Evolutionary conservation across 192 early-diverging fungal species (phyloP), one percentile per base, ranked within the genome.

Genomic region (Coemansia asiatica): DNA sequence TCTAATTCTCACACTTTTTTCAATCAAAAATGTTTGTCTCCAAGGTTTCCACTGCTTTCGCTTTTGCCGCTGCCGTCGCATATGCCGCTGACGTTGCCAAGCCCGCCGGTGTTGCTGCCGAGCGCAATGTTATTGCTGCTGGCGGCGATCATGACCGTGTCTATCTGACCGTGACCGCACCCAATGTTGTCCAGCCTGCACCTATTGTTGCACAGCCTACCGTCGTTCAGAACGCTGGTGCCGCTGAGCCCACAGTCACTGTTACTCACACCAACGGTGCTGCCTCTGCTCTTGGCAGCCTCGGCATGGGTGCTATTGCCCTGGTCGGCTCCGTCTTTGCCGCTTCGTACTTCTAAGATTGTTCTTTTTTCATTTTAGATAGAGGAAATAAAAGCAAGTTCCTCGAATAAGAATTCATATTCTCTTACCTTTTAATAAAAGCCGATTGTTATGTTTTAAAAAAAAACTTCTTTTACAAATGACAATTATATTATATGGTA

Each of bases 161-260:
- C 8, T 74, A 71, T n/a, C 22, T 65, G 7, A 79, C 77, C 0
- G 77, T 79, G 36, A 74, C 77, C 22, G 71, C 61, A 1, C 77
- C 77, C 56, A 62, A 71, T 22, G 60, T 74, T 10, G 64, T 54
- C 21, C 67, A 69, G 61, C 76, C 71, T 2, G 68, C 71, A 10
- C 48, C 64, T 4, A 48, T 69, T 5, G 58, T 70, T 13, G 56
- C 64, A 2, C 59, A 60, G 19, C 26, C 62, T 13, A 66, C 67
- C 22, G 64, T 79, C 18, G 68, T 79, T 15, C 76, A 79, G 65
- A 79, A 79, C 54, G 76, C 76, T 38, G 76, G 67, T 29, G 31
- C 63, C 3, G 56, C 27, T 18, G 54, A 68, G 62, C 61, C 66
- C 47, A 79, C 76, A 7, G 64, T 70, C 28, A 79, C 76, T 1